A percentile compares a stretch with the other conserved stretches of the same genome.
phyloP scores from a whole-genome alignment of 768 basidiomycete genomes.

The Termitomyces sp. region DNA sequence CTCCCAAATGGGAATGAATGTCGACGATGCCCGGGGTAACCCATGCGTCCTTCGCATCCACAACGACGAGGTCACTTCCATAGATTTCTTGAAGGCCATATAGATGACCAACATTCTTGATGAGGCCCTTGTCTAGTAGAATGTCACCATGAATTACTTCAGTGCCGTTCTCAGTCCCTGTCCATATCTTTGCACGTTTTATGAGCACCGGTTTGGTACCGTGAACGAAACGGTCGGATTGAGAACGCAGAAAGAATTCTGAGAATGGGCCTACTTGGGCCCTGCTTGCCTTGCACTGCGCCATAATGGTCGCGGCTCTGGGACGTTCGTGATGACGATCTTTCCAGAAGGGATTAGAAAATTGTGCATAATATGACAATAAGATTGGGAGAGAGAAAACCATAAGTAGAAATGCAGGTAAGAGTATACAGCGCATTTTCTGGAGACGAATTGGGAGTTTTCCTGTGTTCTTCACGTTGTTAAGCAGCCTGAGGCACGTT shows the following conservation, averaged over 20 bases:
- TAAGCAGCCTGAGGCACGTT: background rate
- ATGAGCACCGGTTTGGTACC: constrained; percentile 63
- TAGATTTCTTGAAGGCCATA: constrained; percentile 20
- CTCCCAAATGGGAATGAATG: constrained; percentile 65
- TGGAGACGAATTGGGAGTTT: background rate
- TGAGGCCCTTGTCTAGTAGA: constrained; percentile 63
- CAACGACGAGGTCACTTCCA: constrained; percentile 34
- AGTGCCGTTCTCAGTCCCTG: constrained; percentile 63
- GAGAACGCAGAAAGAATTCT: constrained; percentile 40
- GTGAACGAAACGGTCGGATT: constrained; percentile 61
- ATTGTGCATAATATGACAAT: constrained; percentile 2
- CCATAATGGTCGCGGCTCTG: constrained; percentile 25
- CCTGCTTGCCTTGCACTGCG: constrained; percentile 38
- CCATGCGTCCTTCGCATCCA: constrained; percentile 70
- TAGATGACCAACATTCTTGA: constrained; percentile 53
- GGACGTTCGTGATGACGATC: background rate
- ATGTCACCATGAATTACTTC: constrained; percentile 62
- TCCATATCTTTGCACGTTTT: constrained; percentile 81
- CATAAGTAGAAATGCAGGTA: background rate
- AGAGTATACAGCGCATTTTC: background rate
- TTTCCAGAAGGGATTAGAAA: background rate
- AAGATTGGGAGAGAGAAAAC: background rate
- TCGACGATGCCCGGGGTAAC: constrained; percentile 74
- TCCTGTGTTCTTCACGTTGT: background rate
- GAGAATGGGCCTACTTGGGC: constrained; percentile 35